A percentile compares a stretch with the other conserved stretches of the same genome.
These are phyloP conservation scores for Diutina ranongensis DNA, from an alignment of 1,139 yeast genomes.

Conservation along the genomic window DNA sequence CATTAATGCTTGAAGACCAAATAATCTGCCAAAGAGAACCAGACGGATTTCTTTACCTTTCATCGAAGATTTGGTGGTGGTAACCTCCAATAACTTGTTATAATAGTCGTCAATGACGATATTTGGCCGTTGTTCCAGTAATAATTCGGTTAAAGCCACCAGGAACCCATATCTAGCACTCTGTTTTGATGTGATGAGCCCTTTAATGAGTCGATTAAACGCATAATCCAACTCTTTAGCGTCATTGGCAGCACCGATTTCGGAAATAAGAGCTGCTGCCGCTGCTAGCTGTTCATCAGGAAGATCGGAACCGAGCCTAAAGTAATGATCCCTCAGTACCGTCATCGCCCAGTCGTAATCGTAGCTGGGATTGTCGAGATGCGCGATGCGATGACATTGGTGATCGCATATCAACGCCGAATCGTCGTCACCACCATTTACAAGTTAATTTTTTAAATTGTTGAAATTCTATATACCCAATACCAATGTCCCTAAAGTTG, in stretches of 20 bases:
- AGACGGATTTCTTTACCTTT: slow-evolving; percentile 80
- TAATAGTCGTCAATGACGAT: slow-evolving; percentile 27
- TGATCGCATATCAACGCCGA: neutral
- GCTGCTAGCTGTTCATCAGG: slow-evolving; percentile 63
- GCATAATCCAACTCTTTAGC: slow-evolving; percentile 75
- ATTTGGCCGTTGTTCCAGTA: slow-evolving; percentile 20
- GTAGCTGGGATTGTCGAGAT: neutral
- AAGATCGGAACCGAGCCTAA: slow-evolving; percentile 65
- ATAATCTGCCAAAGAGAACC: slow-evolving; percentile 68
- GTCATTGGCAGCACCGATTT: slow-evolving; percentile 33
- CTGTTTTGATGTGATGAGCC: slow-evolving; percentile 72
- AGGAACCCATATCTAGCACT: slow-evolving; percentile 84
- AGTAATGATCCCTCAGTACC: slow-evolving; percentile 68
- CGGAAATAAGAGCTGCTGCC: slow-evolving; percentile 56
- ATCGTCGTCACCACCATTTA: no score
- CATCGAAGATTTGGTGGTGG: slow-evolving; percentile 38
- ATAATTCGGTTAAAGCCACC: slow-evolving; percentile 69
- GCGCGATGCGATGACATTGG: neutral
- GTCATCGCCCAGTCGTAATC: neutral
- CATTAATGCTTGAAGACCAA: slow-evolving; percentile 70
- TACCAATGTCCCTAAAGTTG: neutral
- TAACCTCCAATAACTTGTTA: slow-evolving; percentile 28
- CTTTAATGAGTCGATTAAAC: slow-evolving; percentile 62
- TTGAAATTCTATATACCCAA: slow-evolving; percentile 4
- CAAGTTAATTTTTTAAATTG: neutral